A percentile compares a stretch with the other conserved stretches of the same genome.
Evolutionary conservation across 2,329 filamentous ascomycete species (phyloP).

Genomic region (Beauveria varroae): DNA sequence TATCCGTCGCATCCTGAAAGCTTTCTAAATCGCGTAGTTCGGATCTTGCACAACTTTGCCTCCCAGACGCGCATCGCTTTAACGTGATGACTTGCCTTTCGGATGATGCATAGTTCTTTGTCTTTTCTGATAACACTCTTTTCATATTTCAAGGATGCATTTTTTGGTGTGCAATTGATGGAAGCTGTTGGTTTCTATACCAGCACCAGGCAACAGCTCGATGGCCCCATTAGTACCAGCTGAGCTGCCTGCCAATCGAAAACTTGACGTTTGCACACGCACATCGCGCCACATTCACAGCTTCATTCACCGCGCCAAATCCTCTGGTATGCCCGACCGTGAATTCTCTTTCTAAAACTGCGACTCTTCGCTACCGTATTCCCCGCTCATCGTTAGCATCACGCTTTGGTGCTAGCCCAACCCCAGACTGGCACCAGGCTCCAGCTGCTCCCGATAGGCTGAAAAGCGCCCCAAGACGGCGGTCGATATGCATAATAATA

Average conservation of each 20-base stretch:
- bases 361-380: background rate
- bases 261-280: background rate
- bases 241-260: background rate
- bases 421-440: background rate
- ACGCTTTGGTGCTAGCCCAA: background rate
- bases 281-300: background rate
- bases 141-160: no score
- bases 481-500: background rate
- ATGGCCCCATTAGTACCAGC: background rate
- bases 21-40: no score
- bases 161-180: no score
- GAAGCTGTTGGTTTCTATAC: background rate
- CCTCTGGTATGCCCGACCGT: background rate
- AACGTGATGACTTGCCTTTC: no score
- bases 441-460: background rate
- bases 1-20: no score
- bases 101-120: no score
- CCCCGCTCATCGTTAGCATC: background rate
- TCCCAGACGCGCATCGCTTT: no score
- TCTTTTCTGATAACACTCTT: no score
- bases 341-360: constrained; percentile 20
- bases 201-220: background rate
- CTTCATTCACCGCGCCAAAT: background rate
- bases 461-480: background rate
- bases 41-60: no score